phyloP scores from a whole-genome alignment of 78 protist species.

The Dictyostelium capitatum region DNA sequence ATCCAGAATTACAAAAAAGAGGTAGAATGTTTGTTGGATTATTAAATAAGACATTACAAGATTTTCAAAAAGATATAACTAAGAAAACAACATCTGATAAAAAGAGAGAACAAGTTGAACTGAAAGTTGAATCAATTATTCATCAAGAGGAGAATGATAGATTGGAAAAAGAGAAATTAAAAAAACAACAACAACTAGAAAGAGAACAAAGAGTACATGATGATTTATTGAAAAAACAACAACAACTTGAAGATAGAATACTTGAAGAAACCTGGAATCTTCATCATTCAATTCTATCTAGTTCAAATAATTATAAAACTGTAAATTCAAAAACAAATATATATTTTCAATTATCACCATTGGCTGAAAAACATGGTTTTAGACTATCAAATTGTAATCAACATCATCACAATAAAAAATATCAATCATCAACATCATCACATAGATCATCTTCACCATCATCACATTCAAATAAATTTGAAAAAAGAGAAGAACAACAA shows the following conservation, averaged over 20 bases:
- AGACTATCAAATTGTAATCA: neutral
- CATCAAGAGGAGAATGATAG: slow-evolving; percentile 16
- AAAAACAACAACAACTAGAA: slow-evolving; percentile 35
- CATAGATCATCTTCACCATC: neutral
- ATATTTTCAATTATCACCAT: slow-evolving; percentile 21
- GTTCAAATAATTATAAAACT: slow-evolving; percentile 24
- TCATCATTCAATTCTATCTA: slow-evolving; percentile 4
- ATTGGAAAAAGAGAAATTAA: slow-evolving; percentile 25
- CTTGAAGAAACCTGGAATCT: slow-evolving; percentile 38
- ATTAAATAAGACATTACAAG: slow-evolving; percentile 52
- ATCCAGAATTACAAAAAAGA: slow-evolving; percentile 22
- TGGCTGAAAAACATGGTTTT: slow-evolving; percentile 38
- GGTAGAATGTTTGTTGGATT: slow-evolving; percentile 55
- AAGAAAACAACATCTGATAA: slow-evolving; percentile 34
- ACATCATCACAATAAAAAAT: neutral
- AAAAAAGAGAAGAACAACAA: neutral
- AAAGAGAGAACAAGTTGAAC: slow-evolving; percentile 42
- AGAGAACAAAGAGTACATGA: slow-evolving; percentile 15
- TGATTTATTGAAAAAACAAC: slow-evolving; percentile 54
- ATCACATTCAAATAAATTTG: neutral
- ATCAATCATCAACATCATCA: neutral
- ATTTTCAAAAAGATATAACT: slow-evolving; percentile 45
- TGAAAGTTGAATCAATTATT: slow-evolving; percentile 33
- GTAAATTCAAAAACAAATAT: slow-evolving; percentile 13
- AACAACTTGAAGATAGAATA: slow-evolving; percentile 6